Conservation (phyloP, 305 asterid genomes). For the Ilex paraguariensis region DNA sequence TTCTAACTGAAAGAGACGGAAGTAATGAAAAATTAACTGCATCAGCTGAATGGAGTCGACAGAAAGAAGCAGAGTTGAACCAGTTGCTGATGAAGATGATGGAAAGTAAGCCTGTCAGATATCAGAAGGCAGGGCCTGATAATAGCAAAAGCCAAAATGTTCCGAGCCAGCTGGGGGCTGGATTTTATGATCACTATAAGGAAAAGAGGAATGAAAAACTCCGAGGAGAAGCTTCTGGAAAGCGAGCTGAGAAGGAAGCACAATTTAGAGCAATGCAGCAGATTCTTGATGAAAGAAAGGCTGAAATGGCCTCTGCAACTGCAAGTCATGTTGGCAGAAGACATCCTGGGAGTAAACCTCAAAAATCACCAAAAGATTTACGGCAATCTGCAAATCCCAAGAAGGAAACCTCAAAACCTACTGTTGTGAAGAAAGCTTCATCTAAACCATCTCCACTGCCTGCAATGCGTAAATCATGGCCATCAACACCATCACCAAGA, state of each 20-base stretch:
- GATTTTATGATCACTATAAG: slow-evolving; percentile 58
- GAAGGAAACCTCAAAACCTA: slow-evolving; percentile 43
- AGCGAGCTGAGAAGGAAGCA: slow-evolving; percentile 48
- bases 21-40: slow-evolving; percentile 36
- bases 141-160: slow-evolving; percentile 51
- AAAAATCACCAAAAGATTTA: slow-evolving; percentile 44
- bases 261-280: slow-evolving; percentile 41
- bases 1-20: slow-evolving; percentile 30
- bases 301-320: slow-evolving; percentile 38
- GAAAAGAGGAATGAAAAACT: slow-evolving; percentile 77
- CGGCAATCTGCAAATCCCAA: slow-evolving; percentile 49
- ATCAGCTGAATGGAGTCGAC: slow-evolving; percentile 88
- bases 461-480: slow-evolving; percentile 79
- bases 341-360: slow-evolving; percentile 43
- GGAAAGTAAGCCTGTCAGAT: slow-evolving; percentile 77
- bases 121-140: slow-evolving; percentile 32
- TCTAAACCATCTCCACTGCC: slow-evolving; percentile 61
- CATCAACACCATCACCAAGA: slow-evolving; percentile 62
- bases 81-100: slow-evolving; percentile 82
- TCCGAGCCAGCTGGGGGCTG: slow-evolving; percentile 56
- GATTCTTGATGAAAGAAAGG: slow-evolving; percentile 47
- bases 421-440: slow-evolving; percentile 50
- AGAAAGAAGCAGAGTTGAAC: slow-evolving; percentile 86
- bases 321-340: slow-evolving; percentile 42
- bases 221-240: slow-evolving; percentile 48